A percentile compares a stretch with the other conserved stretches of the same genome.
phyloP scores from a whole-genome alignment of 495 filamentous ascomycete species.

The Aspergillus sclerotioniger region DNA sequence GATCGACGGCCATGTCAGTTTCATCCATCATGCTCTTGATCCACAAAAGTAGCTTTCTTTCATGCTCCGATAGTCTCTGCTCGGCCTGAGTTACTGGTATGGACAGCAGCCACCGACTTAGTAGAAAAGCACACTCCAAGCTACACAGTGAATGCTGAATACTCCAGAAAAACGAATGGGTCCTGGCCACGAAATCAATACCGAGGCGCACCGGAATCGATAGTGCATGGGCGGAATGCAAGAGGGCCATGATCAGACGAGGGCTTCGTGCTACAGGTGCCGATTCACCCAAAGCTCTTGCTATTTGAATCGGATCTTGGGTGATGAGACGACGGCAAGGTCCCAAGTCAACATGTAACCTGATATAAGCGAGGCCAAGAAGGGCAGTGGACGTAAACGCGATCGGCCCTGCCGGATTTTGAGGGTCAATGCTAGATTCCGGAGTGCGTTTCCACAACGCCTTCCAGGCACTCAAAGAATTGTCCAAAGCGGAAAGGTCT shows the following conservation, averaged over 20 bases:
- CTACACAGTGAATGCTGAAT: conserved; percentile 57
- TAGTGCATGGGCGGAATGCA: conserved; percentile 53
- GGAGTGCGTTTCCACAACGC: conserved; percentile 51
- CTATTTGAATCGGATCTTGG: conserved; percentile 47
- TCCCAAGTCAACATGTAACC: conserved; percentile 48
- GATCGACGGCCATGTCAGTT: conserved; percentile 66
- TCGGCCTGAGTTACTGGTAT: conserved; percentile 47
- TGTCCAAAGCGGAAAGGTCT: conserved; percentile 42
- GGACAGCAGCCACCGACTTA: conserved; percentile 53
- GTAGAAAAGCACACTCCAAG: conserved; percentile 52
- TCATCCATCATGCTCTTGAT: conserved; percentile 74
- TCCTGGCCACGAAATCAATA: conserved; percentile 51
- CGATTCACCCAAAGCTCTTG: conserved; percentile 37
- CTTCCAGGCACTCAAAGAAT: conserved; percentile 51
- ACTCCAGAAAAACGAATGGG: conserved; percentile 55
- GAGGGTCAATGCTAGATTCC: conserved; percentile 53
- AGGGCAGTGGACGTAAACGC: conserved; percentile 56
- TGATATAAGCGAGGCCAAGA: conserved; percentile 53
- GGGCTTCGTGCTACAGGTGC: conserved; percentile 46
- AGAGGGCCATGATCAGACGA: conserved; percentile 48
- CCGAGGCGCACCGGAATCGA: conserved; percentile 54
- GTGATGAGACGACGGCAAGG: conserved; percentile 47
- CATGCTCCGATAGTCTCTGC: conserved; percentile 52
- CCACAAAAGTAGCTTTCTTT: conserved; percentile 62
- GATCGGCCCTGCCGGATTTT: conserved; percentile 51